These are phyloP conservation scores for Austropuccinia psidii DNA, from an alignment of 1,284 basidiomycete species.

Conservation along the genomic window DNA sequence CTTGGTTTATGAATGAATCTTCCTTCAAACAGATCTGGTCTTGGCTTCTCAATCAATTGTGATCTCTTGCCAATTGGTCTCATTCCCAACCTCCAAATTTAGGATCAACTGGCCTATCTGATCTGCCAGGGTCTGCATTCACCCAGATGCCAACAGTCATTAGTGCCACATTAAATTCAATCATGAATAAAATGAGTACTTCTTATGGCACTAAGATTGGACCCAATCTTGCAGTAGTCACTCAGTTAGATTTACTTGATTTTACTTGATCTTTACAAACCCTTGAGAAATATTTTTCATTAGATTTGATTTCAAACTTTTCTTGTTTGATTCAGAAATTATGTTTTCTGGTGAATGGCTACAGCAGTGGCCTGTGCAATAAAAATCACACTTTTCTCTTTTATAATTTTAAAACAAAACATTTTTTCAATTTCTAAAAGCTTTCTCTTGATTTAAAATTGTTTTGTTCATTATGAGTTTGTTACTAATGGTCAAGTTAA, in stretches of 20 bases:
- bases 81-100: conserved; percentile 29
- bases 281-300: neutral
- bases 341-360: conserved; percentile 58
- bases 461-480: too few relatives aligned
- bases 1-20: too few relatives aligned
- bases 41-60: too few relatives aligned
- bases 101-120: conserved; percentile 86
- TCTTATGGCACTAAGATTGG: conserved; percentile 85
- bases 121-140: conserved; percentile 58
- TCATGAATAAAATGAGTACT: conserved; percentile 85
- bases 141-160: conserved; percentile 72
- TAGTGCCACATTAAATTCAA: conserved; percentile 88
- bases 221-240: conserved; percentile 74
- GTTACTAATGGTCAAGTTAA: too few relatives aligned
- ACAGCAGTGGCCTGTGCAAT: neutral
- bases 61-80: too few relatives aligned
- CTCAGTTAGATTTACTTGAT: conserved; percentile 51
- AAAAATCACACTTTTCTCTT: too few relatives aligned
- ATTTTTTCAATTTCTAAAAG: too few relatives aligned
- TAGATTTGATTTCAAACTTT: conserved; percentile 85
- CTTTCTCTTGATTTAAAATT: too few relatives aligned
- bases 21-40: too few relatives aligned
- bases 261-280: neutral
- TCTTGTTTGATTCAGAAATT: conserved; percentile 93
- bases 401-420: too few relatives aligned